These are phyloP conservation scores for Gypsophila paniculata DNA, from an alignment of 179 eudicot species.

Conservation along the genomic window DNA sequence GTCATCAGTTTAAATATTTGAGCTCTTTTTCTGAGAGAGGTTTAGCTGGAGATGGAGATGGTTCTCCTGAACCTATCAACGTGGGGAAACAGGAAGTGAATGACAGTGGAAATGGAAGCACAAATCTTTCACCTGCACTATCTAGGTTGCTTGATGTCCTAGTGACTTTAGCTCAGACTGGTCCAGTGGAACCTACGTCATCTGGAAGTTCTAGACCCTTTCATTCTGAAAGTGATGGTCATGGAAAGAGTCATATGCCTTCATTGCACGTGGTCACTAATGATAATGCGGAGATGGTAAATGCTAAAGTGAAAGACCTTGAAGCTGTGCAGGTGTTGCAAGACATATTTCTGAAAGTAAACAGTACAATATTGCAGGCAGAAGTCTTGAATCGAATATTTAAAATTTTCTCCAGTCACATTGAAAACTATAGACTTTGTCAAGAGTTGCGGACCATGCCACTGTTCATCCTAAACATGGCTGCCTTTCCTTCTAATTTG, in stretches of 20 bases:
- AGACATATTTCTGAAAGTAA: slow-evolving; percentile 92
- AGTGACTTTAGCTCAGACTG: slow-evolving; percentile 78
- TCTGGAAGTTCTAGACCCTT: slow-evolving; percentile 38
- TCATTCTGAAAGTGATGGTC: slow-evolving; percentile 50
- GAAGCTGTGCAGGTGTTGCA: slow-evolving; percentile 99
- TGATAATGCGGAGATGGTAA: slow-evolving; percentile 71
- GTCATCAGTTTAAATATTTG: slow-evolving; percentile 30
- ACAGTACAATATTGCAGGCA: slow-evolving; percentile 80
- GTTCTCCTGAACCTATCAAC: slow-evolving; percentile 24
- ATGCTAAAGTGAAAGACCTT: slow-evolving; percentile 79
- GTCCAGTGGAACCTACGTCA: slow-evolving; percentile 54
- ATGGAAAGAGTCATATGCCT: slow-evolving; percentile 54
- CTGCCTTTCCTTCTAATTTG: slow-evolving; percentile 72
- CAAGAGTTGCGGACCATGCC: slow-evolving; percentile 97
- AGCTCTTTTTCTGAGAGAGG: slow-evolving; percentile 40
- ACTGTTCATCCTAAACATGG: slow-evolving; percentile 90
- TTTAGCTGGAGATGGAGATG: slow-evolving; percentile 36
- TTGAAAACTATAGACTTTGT: slow-evolving; percentile 86
- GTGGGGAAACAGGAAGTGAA: slow-evolving; percentile 30
- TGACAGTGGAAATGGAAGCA: slow-evolving; percentile 41
- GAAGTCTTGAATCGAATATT: slow-evolving; percentile 96
- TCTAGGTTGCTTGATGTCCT: slow-evolving; percentile 93
- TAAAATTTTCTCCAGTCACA: slow-evolving; percentile 93
- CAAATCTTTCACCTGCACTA: slow-evolving; percentile 67
- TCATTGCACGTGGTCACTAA: slow-evolving; percentile 53